Evolutionary conservation across 2,329 filamentous ascomycete genomes (phyloP), one percentile per base, ranked within the genome.

Genomic region (Trichoderma lentiforme): DNA sequence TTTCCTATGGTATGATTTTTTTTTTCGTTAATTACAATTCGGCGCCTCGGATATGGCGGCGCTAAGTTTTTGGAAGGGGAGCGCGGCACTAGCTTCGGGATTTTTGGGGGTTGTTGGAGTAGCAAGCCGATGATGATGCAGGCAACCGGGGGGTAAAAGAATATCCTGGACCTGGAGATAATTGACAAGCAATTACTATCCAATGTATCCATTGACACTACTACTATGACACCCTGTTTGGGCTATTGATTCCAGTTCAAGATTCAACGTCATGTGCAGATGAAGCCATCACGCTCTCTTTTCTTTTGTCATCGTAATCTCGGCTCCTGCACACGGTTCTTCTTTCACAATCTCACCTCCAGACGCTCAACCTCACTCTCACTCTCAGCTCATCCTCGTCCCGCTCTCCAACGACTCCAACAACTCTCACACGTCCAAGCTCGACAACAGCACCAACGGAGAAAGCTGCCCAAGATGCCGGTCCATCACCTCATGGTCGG

Each of bases 401-500:
- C 39, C 43, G 9, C 18, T 4, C n/a, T 24, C 21, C 21, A 21
- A 21, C 21, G 21, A 21, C 21, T 21, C 21, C 21, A 21, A 21
- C 21, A 21, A 21, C 21, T 21, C 47, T 53, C 47, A 53, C 47
- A 21, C n/a, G 18, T 24, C 4, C 21, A 53, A 53, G 47, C 21
- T 53, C 47, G n/a, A 24, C 47, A 47, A 24, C 7, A 36, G 4
- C 24, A 63, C 2, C 21, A 21, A 21, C 21, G 21, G 21, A 15
- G 6, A 8, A 24, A 15, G 1, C 3, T 2, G 12, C 21, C 30
- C 24, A 57, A 24, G 58, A 95, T 95, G 91, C 90, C 93, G 63
- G 76, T 89, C 79, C 94, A 97, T 81, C 93, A 97, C 84, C 86
- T 97, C 80, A 96, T 97, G 92, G 90, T 95, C 78, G 94, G 94